Conservation (phyloP, 208 protist species). For the Trypanosoma lewisi region DNA sequence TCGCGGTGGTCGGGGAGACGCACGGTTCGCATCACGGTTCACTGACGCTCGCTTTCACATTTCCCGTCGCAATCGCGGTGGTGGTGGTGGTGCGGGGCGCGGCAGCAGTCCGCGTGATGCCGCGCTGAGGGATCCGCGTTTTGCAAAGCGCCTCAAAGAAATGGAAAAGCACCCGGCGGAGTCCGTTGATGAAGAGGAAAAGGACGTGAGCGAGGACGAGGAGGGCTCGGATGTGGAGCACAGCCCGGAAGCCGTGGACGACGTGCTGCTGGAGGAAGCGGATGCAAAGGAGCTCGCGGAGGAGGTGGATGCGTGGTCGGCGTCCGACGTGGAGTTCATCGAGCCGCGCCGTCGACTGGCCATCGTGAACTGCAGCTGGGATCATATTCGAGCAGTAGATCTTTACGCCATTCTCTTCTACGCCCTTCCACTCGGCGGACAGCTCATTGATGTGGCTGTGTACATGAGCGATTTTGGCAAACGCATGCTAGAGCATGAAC, state of each 20-base stretch:
- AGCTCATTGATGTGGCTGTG: slow-evolving; percentile 85
- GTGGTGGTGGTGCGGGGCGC: not conserved
- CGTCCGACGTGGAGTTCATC: slow-evolving; percentile 73
- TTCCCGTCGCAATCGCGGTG: slow-evolving; percentile 24
- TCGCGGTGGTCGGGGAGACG: slow-evolving; percentile 42
- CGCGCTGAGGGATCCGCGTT: slow-evolving; percentile 59
- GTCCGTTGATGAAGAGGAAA: slow-evolving; percentile 25
- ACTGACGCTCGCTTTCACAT: slow-evolving; percentile 86
- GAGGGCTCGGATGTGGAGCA: slow-evolving; percentile 16
- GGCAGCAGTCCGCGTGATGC: slow-evolving; percentile 31
- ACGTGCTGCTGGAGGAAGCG: slow-evolving; percentile 44
- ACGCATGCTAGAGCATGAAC: slow-evolving; percentile 89
- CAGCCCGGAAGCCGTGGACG: slow-evolving; percentile 15
- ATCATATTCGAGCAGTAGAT: slow-evolving; percentile 92
- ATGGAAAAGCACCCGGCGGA: not conserved
- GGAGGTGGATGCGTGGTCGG: slow-evolving; percentile 69
- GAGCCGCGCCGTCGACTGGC: slow-evolving; percentile 88
- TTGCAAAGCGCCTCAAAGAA: slow-evolving; percentile 52
- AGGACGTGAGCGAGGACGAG: slow-evolving; percentile 20
- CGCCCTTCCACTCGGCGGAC: slow-evolving; percentile 93
- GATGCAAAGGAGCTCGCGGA: slow-evolving; percentile 42
- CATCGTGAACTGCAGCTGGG: slow-evolving; percentile 96
- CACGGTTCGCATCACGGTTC: slow-evolving; percentile 79
- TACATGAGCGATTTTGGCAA: slow-evolving; percentile 96
- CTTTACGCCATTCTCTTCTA: slow-evolving; percentile 95